Evolutionary conservation across 768 basidiomycete species (phyloP), one percentile per base, ranked within the genome.

Genomic region (Boletus reticulatus): DNA sequence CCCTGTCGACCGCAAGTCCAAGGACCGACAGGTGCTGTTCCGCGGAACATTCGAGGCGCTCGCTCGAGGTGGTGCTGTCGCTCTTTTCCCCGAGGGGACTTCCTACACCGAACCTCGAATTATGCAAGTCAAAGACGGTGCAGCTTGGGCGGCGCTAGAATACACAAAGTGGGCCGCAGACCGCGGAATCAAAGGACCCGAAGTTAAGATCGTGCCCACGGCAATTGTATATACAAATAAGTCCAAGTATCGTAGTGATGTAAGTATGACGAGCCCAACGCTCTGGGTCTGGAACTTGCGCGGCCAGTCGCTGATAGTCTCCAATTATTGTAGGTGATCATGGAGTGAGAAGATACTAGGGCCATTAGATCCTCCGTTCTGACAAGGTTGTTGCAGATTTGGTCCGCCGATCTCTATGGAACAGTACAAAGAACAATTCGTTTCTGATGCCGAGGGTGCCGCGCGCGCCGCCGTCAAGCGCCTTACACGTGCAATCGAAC

Each of bases 181-280:
- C 53, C 76, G 84, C 63, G 77, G 82, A 27, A 77, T 76, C 56
- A 68, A 71, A 49, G 76, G 73, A 0, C 63, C 71, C 34, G 61
- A 68, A 34, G 80, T 90, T 5, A 75, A 80, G 27, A 81, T 98
- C 59, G 74, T 96, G 38, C 94, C 95, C 8, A 84, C 86, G 20
- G 85, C 91, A 6, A 94, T 99, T 59, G 92, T 93, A 14, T 98
- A 98, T 72, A 93, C 92, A 53, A 87, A 98, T 75, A 98, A 99
- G 73, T 84, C 89, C 36, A 96, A 95, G 76, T 99, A 98, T 68
- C 80, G 95, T 58, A 95, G 93, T 68, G 74, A 84, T 61, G 95
- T 94, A 56, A 74, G 91, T 76, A 61, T 76, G 27, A 43, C 24
- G 24, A 47, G 57, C 72, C 72, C 73, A 50, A 53, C 67, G 22